Conservation (phyloP, 495 filamentous ascomycete genomes). For the Aspergillus hancockii region DNA sequence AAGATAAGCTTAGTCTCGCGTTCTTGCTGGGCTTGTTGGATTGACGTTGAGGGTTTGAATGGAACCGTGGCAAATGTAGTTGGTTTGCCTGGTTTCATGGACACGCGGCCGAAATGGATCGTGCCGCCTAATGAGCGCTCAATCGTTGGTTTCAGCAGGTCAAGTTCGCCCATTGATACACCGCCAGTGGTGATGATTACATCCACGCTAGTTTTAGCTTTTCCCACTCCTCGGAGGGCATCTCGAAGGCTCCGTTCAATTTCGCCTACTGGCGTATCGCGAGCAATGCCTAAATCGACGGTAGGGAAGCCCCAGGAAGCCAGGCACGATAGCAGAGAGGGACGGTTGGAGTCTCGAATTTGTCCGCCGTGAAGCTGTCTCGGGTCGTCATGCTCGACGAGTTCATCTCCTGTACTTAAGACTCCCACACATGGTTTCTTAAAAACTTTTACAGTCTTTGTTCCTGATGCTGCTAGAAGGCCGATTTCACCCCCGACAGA, state of each 20-base stretch:
- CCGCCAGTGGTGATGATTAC: conserved; percentile 91
- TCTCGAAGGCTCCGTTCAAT: conserved; percentile 75
- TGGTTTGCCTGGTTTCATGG: conserved; percentile 98
- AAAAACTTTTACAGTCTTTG: conserved; percentile 70
- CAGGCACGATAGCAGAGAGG: conserved; percentile 76
- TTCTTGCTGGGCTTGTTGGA: conserved; percentile 44
- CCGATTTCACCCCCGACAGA: conserved; percentile 89
- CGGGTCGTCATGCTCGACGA: conserved; percentile 72
- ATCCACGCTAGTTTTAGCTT: conserved; percentile 53
- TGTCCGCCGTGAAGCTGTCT: conserved; percentile 70
- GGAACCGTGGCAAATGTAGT: conserved; percentile 94
- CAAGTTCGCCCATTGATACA: conserved; percentile 97
- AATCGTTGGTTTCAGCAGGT: conserved; percentile 95
- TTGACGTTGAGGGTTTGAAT: conserved; percentile 42
- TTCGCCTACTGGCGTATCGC: conserved; percentile 68
- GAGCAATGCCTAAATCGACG: conserved; percentile 84
- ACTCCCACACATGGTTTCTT: conserved; percentile 79
- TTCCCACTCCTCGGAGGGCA: conserved; percentile 59
- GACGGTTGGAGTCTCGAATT: conserved; percentile 91
- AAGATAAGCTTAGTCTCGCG: conserved; percentile 74
- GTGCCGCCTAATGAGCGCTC: conserved; percentile 87
- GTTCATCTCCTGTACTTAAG: conserved; percentile 92
- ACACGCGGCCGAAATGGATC: conserved; percentile 94
- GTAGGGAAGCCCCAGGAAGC: conserved; percentile 75
- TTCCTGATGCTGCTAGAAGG: conserved; percentile 81